Evolutionary conservation across 352 stramenopile species (phyloP), one percentile per base, ranked within the genome.

Genomic region (Phytophthora ohioensis): DNA sequence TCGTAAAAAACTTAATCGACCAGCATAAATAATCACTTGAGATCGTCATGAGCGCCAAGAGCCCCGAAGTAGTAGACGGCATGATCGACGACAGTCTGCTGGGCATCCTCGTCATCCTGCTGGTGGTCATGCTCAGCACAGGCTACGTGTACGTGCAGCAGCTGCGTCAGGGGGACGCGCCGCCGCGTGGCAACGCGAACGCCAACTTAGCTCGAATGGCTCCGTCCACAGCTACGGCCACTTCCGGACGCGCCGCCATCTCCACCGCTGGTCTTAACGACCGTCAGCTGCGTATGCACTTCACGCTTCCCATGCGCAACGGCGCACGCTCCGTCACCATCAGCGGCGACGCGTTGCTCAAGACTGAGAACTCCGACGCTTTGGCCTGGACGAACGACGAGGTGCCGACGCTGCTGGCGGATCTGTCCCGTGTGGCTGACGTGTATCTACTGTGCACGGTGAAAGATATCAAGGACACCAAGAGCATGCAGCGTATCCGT

Each of bases 121-220:
- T 93, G 34, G 79, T 91, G 9, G 75, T 93, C 38, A 75, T 91
- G 68, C 68, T 91, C 36, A 89, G 82, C 65, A 91, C 86, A 0
- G 87, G 86, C 48, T 93, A 93, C 72, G 80, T 93, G 11, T 91
- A 90, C 57, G 45, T 90, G 13, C 84, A 92, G 71, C 84, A 90
- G 67, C 67, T 86, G 61, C 81, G 80, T n/a, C 57, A 75, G 39
- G 69, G 51, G 46, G 41, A 62, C 35, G 48, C 35, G 12, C 47
- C 43, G 8, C 53, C 51, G 47, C 32, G 35, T 27, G 59, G 38
- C 9, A 57, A 47, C 17, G 17, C 39, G 34, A 32, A 58, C 41
- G 30, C 43, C 5, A 57, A 67, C 4, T 36, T 54, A 8, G 54
- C 56, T 35, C 63, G 67, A 1, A 75, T 63, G 61, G 54, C 64